Evolutionary conservation across 2,329 filamentous ascomycete species (phyloP), one percentile per base, ranked within the genome.

Genomic region (Fusarium miscanthi): DNA sequence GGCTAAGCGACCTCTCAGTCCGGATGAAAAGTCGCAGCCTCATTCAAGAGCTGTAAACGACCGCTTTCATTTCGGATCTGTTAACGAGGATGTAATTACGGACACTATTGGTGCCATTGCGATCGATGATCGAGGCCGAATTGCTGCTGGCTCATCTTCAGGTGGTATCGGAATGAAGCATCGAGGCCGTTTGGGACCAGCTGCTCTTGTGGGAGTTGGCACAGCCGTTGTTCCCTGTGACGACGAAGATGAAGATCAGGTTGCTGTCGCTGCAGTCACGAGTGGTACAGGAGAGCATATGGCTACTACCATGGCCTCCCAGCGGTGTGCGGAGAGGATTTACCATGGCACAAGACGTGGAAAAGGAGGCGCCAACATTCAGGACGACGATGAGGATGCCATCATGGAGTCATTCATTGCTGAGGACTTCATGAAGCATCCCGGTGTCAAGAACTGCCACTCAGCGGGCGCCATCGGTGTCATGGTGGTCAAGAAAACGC

Each of bases 101-200:
- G 96, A 99, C 84, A 99, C 96, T 17, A 94, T 99, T 66, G 96
- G 97, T 48, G 96, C 95, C 33, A 97, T 99, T 78, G 96, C 94
- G 16, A 91, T 99, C 71, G 96, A 99, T 78, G 88, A 88, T 54
- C 89, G 88, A 75, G 96, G 96, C 21, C 92, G 92, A 65, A 97
- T 99, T 78, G 95, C 97, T 8, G 96, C 95, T 8, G 96, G 93
- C 21, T 97, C 96, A 4, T 99, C 96, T 4, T 99, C 97, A 21
- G 96, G 96, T 10, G 96, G 96, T 3, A 99, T 99, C 79, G 95
- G 96, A 33, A 98, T 99, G 95, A 99, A 99, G 80, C 95, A 97
- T 81, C 90, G 91, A 67, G 97, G 96, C 10, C 92, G 96, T 40
- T 89, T 97, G 70, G 97, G 96, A 0, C 96, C 96, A 37, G 97